Evolutionary conservation across 768 basidiomycete genomes (phyloP), one percentile per base, ranked within the genome.

Genomic region (Strobilomyces dryophilus): DNA sequence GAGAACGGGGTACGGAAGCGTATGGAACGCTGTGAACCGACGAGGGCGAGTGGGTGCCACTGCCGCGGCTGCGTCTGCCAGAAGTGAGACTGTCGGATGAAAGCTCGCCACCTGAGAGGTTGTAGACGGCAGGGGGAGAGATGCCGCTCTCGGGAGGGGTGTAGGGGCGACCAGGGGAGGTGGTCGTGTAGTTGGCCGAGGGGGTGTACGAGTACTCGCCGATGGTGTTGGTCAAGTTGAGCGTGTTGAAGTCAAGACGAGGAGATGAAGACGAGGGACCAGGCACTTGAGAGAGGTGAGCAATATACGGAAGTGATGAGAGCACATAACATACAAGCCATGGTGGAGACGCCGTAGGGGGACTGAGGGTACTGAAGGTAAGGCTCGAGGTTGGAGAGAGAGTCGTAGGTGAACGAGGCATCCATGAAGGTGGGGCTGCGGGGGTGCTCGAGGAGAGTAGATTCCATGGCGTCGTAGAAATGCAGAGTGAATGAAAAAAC

Each of bases 301-400:
- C 10, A 24, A 60, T 8, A 27, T 43, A 48, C 10, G 48, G 7
- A 32, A 27, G 32, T 11, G 3, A 29, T 3, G 21, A 18, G 18
- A 51, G n/a, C 0, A 11, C 1, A 1, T 37, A 3, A 82, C 85
- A 71, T 66, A 87, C 87, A 70, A 64, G 80, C 76, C 69, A 89
- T 80, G 59, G 82, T 55, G 18, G 69, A 71, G 47, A 85, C 80
- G 68, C 80, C 80, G 55, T 84, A 87, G 40, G 77, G 74, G 10
- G 83, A 78, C 59, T 83, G 79, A 34, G 85, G 85, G 69, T 85
- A 86, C 71, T 85, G 83, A 60, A 89, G 79, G 67, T 87, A 89
- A 54, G 67, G 71, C 58, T 78, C 75, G 49, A 77, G 73, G 56
- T 74, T 71, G 27, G 71, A 67, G 49, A 76, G 68, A 26, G 74